A percentile compares a stretch with the other conserved stretches of the same genome.
phyloP scores from a whole-genome alignment of 306 rosid species.

The Alnus glutinosa region DNA sequence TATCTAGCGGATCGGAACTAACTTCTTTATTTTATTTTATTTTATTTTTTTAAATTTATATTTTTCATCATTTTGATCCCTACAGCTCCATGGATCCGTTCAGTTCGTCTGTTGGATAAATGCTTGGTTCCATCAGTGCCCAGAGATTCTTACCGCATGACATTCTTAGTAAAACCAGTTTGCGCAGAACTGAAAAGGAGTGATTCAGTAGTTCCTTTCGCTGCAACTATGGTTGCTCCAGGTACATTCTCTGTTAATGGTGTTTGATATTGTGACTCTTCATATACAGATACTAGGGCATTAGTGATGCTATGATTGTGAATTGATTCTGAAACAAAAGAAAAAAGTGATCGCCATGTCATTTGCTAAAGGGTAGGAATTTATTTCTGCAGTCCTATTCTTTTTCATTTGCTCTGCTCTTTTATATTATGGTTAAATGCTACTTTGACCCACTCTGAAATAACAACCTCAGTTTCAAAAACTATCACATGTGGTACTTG shows the following conservation, averaged over 20 bases:
- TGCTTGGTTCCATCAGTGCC: constrained; percentile 7
- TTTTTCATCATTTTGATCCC: not conserved
- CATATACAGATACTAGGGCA: not conserved
- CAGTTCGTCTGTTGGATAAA: constrained; percentile 36
- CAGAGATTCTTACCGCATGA: constrained; percentile 37
- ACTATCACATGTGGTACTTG: no score
- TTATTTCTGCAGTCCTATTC: not conserved
- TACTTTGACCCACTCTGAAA: no score
- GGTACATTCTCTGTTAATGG: constrained; percentile 34
- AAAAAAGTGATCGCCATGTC: not conserved
- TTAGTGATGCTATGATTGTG: not conserved
- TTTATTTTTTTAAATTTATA: not conserved
- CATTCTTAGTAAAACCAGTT: constrained; percentile 38
- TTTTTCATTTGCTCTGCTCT: not conserved
- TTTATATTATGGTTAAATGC: not conserved
- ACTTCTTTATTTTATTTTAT: no score
- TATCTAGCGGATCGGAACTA: not conserved
- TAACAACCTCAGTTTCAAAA: no score
- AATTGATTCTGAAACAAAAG: not conserved
- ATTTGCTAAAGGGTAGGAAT: not conserved
- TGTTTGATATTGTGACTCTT: not conserved
- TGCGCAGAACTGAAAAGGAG: constrained; percentile 50
- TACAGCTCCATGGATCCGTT: constrained; percentile 4
- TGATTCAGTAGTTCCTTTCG: constrained; percentile 46
- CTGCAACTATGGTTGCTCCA: constrained; percentile 47